phyloP scores from a whole-genome alignment of 768 basidiomycete genomes.

The Leucosporidium scottii region DNA sequence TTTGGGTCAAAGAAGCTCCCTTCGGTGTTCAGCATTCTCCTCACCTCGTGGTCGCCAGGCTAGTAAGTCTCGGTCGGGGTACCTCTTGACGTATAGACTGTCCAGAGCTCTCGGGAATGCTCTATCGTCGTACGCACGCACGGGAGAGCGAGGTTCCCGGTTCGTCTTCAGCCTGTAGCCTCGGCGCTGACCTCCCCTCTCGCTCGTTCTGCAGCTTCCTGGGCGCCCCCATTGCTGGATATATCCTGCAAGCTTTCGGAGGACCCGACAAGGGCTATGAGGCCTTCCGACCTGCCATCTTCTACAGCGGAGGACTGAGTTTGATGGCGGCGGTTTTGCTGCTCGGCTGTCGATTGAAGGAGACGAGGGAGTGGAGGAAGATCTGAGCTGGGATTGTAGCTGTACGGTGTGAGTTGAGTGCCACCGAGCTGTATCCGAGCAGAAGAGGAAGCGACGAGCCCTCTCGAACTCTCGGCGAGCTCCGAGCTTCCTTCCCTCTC shows the following conservation, averaged over 20 bases:
- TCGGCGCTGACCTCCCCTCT: background rate
- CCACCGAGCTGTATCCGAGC: too few species aligned
- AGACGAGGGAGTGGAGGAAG: background rate
- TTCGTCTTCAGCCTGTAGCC: too few species aligned
- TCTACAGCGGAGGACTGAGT: background rate
- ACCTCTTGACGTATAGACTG: too few species aligned
- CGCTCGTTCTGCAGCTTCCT: background rate
- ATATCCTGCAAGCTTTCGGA: background rate
- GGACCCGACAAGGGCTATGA: background rate
- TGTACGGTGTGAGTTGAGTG: too few species aligned
- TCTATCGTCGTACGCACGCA: too few species aligned
- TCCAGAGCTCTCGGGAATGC: too few species aligned
- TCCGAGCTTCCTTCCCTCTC: too few species aligned
- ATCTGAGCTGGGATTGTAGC: background rate
- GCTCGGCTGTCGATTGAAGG: background rate
- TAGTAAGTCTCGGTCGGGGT: background rate
- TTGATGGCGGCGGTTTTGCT: background rate
- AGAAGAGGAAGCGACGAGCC: too few species aligned
- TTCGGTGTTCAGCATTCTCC: background rate
- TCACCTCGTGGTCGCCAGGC: background rate
- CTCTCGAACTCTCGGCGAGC: too few species aligned
- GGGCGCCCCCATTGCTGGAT: background rate
- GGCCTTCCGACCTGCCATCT: background rate
- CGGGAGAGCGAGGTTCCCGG: too few species aligned
- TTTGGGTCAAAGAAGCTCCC: slow-evolving; percentile 2